Evolutionary conservation across 1,284 basidiomycete genomes (phyloP).

Genomic region (Ganoderma leucocontextum): DNA sequence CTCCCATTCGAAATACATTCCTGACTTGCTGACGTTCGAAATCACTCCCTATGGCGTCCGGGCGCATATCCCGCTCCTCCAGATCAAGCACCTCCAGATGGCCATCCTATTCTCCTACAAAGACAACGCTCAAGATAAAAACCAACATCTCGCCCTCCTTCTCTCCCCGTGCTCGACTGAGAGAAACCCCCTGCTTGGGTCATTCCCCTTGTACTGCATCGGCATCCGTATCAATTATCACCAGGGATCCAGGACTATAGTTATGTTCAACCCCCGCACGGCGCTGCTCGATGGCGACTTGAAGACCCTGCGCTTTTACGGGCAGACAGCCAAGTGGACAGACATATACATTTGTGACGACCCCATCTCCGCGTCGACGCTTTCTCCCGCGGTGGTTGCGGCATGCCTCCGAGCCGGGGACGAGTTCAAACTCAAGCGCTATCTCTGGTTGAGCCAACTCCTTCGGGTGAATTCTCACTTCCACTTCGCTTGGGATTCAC

Average conservation of each 20-base stretch:
- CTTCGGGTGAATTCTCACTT: neutral
- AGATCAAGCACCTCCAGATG: neutral
- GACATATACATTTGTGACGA: neutral
- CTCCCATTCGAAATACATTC: neutral
- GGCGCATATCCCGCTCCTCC: neutral
- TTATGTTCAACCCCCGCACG: neutral
- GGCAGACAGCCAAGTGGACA: neutral
- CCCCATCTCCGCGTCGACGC: neutral
- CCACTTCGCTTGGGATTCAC: neutral
- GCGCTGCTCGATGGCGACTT: neutral
- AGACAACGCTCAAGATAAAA: neutral
- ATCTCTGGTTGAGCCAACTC: neutral
- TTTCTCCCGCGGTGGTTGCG: neutral
- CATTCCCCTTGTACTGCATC: neutral
- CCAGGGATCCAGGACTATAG: neutral
- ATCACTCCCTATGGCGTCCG: neutral
- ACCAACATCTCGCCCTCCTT: neutral
- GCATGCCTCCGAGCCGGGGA: neutral
- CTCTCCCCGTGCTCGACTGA: neutral
- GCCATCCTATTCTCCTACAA: neutral
- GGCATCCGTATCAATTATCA: neutral
- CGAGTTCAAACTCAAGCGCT: neutral
- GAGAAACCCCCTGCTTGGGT: neutral
- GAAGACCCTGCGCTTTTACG: neutral
- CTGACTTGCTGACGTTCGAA: neutral